Base-by-base conservation (phyloP, 2,329 filamentous ascomycete genomes). In the Hypoxylon sp. region DNA sequence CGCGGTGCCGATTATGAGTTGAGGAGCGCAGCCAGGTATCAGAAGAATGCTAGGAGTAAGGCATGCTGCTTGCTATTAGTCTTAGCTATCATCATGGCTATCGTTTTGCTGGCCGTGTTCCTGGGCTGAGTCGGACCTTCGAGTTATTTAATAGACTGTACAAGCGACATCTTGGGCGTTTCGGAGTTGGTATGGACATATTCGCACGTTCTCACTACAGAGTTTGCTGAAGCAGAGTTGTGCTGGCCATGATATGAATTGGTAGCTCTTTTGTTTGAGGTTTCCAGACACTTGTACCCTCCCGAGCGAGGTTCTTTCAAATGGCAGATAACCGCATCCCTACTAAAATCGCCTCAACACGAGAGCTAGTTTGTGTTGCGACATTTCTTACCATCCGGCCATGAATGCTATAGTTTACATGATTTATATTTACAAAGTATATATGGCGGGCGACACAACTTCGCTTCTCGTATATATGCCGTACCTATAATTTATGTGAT, bases 11-110 rank as follows among this genome's bases (percentile, higher is more conserved):
- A 97, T 77, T 80, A 90, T 61, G 95, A 99, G 81, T 84, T 97
- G 72, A 87, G 92, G 68, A 91, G 91, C 73, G 96, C 96, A 16
- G 93, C 91, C 69, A 85, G 93, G 74, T 96, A 98, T 80, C 96
- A 99, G 84, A 97, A 94, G 86, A 94, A 93, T 67, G 96, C 96
- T 27, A 88, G 96, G 70, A 96, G 93, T 81, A 97, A 97, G 85
- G 92, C 93, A 41, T 99, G 95, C 78, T 97, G 94, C 78, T 81
- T 99, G 77, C 80, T 99, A 74, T 80, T 99, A 53, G 95, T 99
- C 65, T 78, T 99, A 75, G 90, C 91, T 1, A 88, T 99, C 50
- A 96, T 99, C 64, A 79, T 98, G 74, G 91, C 93, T 2, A 93
- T 99, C 72, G 90, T 99, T 46, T 85, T 99, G 64, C 81, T 99